phyloP scores from a whole-genome alignment of 345 rosid genomes.

The Boechera divaricarpa region DNA sequence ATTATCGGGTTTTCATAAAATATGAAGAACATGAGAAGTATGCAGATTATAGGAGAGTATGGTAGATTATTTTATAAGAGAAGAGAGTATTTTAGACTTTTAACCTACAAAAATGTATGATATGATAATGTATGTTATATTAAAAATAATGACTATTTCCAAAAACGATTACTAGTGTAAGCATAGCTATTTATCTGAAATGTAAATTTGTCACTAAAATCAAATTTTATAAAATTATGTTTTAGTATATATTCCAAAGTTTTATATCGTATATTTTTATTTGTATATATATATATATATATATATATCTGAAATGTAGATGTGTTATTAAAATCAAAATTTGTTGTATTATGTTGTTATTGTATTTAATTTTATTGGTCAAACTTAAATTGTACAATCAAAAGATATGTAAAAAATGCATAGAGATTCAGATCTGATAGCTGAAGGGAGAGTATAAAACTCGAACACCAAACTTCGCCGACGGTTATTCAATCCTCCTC shows the following conservation, averaged over 20 bases:
- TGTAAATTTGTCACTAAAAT: not conserved
- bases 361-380: not conserved
- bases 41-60: too few relatives aligned
- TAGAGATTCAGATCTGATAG: slow-evolving; percentile 34
- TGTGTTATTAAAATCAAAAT: not conserved
- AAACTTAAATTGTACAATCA: not conserved
- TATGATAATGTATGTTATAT: too few relatives aligned
- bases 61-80: too few relatives aligned
- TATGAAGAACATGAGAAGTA: too few relatives aligned
- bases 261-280: too few relatives aligned
- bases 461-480: slow-evolving; percentile 19
- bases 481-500: slow-evolving; percentile 25
- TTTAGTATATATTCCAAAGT: too few relatives aligned
- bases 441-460: slow-evolving; percentile 1
- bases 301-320: too few relatives aligned
- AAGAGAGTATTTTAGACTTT: too few relatives aligned
- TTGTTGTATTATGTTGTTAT: not conserved
- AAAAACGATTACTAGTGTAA: not conserved
- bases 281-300: too few relatives aligned
- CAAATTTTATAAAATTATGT: not conserved
- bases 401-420: not conserved
- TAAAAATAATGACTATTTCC: not conserved
- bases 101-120: too few relatives aligned
- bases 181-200: not conserved
- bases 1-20: too few relatives aligned